Conservation (phyloP, 192 early-diverging fungal species). For the Linderina pennispora region DNA sequence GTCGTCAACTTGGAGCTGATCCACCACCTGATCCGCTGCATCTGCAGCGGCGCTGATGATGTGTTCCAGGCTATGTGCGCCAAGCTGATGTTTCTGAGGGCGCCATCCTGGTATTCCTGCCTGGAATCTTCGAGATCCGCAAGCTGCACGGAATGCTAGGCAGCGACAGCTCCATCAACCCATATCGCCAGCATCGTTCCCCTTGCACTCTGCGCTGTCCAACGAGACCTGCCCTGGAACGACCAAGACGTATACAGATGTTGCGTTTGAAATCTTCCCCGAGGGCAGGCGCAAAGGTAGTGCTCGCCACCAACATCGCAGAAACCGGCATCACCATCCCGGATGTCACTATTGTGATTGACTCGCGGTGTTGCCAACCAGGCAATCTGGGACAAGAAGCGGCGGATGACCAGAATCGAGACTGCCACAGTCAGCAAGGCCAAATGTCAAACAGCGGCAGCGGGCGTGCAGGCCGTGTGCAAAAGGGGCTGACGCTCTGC, state of each 20-base stretch:
- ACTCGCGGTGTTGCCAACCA: slow-evolving; percentile 63
- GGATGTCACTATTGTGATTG: slow-evolving; percentile 64
- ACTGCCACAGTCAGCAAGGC: slow-evolving; percentile 45
- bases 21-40: slow-evolving; percentile 49
- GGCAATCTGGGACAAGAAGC: slow-evolving; percentile 48
- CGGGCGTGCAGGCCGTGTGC: slow-evolving; percentile 58
- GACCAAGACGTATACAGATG: slow-evolving; percentile 36
- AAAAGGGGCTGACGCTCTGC: slow-evolving; percentile 47
- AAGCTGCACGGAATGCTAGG: slow-evolving; percentile 53
- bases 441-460: slow-evolving; percentile 51
- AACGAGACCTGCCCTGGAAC: slow-evolving; percentile 7
- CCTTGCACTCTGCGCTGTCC: slow-evolving; percentile 53
- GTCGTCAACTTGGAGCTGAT: slow-evolving; percentile 58
- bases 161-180: too few relatives aligned
- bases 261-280: slow-evolving; percentile 32
- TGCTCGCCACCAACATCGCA: slow-evolving; percentile 85
- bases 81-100: slow-evolving; percentile 18
- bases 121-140: slow-evolving; percentile 69
- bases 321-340: slow-evolving; percentile 58
- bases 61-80: not conserved
- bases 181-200: too few relatives aligned
- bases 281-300: slow-evolving; percentile 64
- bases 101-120: slow-evolving; percentile 63
- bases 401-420: slow-evolving; percentile 52
- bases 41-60: slow-evolving; percentile 5